Evolutionary conservation across 2,329 filamentous ascomycete species (phyloP).

Genomic region (Elsinoe ampelina): DNA sequence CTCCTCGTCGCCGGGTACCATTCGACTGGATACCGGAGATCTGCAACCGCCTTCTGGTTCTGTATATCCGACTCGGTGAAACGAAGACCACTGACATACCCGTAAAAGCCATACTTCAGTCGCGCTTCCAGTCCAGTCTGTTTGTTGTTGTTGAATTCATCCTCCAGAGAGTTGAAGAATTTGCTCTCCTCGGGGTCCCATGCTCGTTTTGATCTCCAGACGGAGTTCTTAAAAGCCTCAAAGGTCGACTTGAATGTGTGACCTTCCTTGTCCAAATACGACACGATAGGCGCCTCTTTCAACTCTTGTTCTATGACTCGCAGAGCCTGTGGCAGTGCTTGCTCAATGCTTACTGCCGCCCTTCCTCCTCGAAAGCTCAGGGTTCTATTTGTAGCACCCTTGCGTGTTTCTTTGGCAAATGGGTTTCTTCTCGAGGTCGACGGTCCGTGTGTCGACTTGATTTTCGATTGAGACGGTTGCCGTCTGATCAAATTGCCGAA

Average conservation of each 20-base stretch:
- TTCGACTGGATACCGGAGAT: constrained; percentile 79
- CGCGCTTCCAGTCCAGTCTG: constrained; percentile 23
- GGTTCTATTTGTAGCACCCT: neutral
- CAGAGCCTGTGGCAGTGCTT: constrained; percentile 20
- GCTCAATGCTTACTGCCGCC: neutral
- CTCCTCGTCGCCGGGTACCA: constrained; percentile 82
- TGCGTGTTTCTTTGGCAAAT: neutral
- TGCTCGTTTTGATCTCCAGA: constrained; percentile 11
- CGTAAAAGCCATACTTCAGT: constrained; percentile 60
- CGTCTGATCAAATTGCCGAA: too few relatives aligned
- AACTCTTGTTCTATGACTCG: constrained; percentile 22
- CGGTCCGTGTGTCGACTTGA: neutral
- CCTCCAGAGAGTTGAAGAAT: constrained; percentile 6
- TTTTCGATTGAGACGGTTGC: too few relatives aligned
- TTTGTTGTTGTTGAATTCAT: constrained; percentile 18
- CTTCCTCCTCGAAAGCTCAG: neutral
- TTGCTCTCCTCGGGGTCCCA: neutral
- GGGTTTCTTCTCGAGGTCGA: neutral
- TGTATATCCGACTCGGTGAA: constrained; percentile 49
- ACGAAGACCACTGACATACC: constrained; percentile 48
- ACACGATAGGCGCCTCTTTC: constrained; percentile 25
- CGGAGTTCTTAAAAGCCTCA: constrained; percentile 18
- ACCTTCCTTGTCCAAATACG: constrained; percentile 22
- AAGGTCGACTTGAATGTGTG: constrained; percentile 22
- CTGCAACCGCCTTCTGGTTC: constrained; percentile 59